Conservation (phyloP, 257 asterid genomes). For the Solanum neorickii region DNA sequence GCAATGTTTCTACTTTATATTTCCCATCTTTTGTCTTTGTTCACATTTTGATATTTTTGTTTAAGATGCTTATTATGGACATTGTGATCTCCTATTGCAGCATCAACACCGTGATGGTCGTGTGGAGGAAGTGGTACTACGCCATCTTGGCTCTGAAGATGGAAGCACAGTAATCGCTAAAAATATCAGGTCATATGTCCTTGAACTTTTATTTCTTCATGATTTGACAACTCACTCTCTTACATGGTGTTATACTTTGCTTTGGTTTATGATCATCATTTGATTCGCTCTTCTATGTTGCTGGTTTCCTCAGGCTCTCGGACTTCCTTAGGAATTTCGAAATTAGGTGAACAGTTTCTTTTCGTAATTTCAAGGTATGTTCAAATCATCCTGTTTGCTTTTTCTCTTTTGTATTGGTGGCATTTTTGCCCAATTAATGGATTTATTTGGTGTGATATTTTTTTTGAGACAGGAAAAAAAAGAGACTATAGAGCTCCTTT, state of each 20-base stretch:
- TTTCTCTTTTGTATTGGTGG: not conserved
- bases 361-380: not conserved
- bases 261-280: not conserved
- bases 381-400: not conserved
- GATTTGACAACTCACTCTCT: not conserved
- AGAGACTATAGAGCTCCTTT: not conserved
- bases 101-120: constrained; percentile 78
- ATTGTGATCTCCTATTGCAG: constrained; percentile 27
- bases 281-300: not conserved
- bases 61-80: not conserved
- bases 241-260: not conserved
- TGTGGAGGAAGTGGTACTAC: constrained; percentile 63
- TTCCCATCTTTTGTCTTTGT: not conserved
- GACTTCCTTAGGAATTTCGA: constrained; percentile 62
- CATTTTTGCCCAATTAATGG: not conserved
- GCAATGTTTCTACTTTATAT: not conserved
- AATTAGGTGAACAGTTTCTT: constrained; percentile 30
- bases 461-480: too few relatives aligned
- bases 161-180: constrained; percentile 62
- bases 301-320: constrained; percentile 59
- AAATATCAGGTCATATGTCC: constrained; percentile 42
- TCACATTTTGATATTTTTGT: not conserved
- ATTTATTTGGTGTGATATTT: not conserved
- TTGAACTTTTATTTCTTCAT: not conserved
- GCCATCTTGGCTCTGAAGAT: constrained; percentile 72